phyloP scores from a whole-genome alignment of 2,329 filamentous ascomycete species.

The Claviceps citrina region DNA sequence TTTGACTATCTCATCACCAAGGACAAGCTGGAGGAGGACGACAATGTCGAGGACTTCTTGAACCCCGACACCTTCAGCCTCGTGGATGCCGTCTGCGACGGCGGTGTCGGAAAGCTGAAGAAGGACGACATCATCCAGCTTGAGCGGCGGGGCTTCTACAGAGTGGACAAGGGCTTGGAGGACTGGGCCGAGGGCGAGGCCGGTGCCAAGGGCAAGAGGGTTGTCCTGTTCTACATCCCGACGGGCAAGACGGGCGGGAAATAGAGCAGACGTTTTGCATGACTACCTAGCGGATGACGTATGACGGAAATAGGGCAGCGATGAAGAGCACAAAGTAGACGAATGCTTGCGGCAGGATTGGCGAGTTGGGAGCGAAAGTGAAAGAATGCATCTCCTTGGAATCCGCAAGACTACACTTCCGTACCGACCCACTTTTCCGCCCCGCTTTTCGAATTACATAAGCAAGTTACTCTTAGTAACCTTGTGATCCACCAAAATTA shows the following conservation, averaged over 20 bases:
- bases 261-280: neutral
- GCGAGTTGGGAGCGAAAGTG: too few species aligned
- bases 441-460: too few species aligned
- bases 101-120: conserved; percentile 63
- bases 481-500: too few species aligned
- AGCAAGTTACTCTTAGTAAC: too few species aligned
- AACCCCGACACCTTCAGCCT: conserved; percentile 61
- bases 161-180: conserved; percentile 53
- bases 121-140: conserved; percentile 89
- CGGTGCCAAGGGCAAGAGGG: conserved; percentile 28
- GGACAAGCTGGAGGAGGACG: conserved; percentile 81
- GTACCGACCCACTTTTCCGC: too few species aligned
- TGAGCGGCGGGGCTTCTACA: conserved; percentile 82
- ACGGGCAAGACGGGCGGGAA: conserved; percentile 26
- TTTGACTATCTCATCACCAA: conserved; percentile 94
- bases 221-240: conserved; percentile 42
- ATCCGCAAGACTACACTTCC: too few species aligned
- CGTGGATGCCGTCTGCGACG: conserved; percentile 63
- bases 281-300: too few species aligned
- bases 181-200: conserved; percentile 37
- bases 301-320: too few species aligned
- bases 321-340: too few species aligned
- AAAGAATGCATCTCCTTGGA: too few species aligned
- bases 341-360: too few species aligned
- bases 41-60: conserved; percentile 70